Conservation (phyloP, 1,139 yeast genomes). For the Dujonia santamariae region DNA sequence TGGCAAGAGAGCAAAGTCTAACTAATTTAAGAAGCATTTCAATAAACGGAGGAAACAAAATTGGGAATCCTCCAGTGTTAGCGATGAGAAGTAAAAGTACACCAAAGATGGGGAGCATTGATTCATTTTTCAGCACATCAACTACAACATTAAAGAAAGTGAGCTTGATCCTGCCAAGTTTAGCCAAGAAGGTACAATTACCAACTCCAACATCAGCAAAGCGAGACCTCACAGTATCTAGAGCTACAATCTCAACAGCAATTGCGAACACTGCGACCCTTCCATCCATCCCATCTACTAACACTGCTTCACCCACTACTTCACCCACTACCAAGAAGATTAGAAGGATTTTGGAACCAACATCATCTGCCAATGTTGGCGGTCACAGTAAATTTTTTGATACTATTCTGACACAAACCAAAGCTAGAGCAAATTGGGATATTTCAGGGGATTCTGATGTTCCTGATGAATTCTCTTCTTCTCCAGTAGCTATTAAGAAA, state of each 20-base stretch:
- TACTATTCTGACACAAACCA: neutral
- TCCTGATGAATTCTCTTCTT: slow-evolving; percentile 31
- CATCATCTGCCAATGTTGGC: neutral
- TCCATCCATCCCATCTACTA: too few relatives aligned
- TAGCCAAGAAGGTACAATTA: neutral
- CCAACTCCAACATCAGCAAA: neutral
- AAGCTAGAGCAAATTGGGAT: slow-evolving; percentile 6
- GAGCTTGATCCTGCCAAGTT: neutral
- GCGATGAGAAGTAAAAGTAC: slow-evolving; percentile 10
- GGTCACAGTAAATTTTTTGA: slow-evolving; percentile 19
- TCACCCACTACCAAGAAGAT: slow-evolving; percentile 30
- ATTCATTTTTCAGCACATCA: slow-evolving; percentile 13
- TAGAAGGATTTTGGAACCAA: slow-evolving; percentile 13
- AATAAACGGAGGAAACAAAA: slow-evolving; percentile 8
- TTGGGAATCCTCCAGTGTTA: slow-evolving; percentile 3
- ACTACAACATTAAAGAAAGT: neutral
- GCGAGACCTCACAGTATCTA: too few relatives aligned
- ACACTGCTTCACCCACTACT: slow-evolving; percentile 5
- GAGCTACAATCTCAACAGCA: too few relatives aligned
- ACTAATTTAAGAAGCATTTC: slow-evolving; percentile 23
- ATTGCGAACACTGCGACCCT: too few relatives aligned
- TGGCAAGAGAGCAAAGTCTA: slow-evolving; percentile 44
- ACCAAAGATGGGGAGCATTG: slow-evolving; percentile 11
- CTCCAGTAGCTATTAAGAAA: slow-evolving; percentile 2
- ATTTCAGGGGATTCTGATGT: slow-evolving; percentile 35